These are phyloP conservation scores for Stellera chamaejasme DNA, from an alignment of 345 rosid genomes.

Conservation along the genomic window DNA sequence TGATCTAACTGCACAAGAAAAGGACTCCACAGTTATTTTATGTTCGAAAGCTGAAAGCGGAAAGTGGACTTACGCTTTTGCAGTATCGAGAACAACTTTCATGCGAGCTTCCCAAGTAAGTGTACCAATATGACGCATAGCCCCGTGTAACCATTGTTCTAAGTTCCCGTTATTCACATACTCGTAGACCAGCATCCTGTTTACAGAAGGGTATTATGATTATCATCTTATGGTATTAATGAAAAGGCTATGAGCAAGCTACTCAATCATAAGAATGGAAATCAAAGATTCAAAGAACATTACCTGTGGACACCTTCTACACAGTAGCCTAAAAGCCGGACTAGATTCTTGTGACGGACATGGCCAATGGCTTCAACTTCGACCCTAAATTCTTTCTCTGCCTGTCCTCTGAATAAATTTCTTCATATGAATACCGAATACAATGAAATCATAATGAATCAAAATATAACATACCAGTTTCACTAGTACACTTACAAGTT, in stretches of 20 bases:
- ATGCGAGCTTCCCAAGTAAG: constrained; percentile 88
- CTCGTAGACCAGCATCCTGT: constrained; percentile 83
- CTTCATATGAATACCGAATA: constrained; percentile 6
- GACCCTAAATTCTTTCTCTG: constrained; percentile 90
- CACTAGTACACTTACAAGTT: constrained; percentile 55
- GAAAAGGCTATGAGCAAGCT: neutral
- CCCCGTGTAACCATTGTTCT: constrained; percentile 83
- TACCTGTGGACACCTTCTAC: constrained; percentile 93
- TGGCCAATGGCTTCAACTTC: constrained; percentile 99
- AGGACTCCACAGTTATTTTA: neutral
- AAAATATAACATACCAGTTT: neutral
- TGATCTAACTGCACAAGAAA: neutral
- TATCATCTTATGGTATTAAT: constrained; percentile 6
- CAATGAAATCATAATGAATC: constrained; percentile 1
- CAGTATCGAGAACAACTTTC: constrained; percentile 71
- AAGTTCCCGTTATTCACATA: constrained; percentile 84
- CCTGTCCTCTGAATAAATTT: constrained; percentile 78
- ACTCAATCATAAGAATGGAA: too few species aligned
- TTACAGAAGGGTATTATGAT: constrained; percentile 9
- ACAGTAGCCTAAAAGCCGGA: constrained; percentile 86
- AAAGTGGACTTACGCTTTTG: constrained; percentile 72
- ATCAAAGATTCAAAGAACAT: constrained; percentile 8
- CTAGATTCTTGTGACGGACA: constrained; percentile 92
- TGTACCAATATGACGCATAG: constrained; percentile 42
- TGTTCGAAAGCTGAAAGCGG: constrained; percentile 3